Evolutionary conservation across 2,329 filamentous ascomycete species (phyloP).

Genomic region (Metarhizium sp.): DNA sequence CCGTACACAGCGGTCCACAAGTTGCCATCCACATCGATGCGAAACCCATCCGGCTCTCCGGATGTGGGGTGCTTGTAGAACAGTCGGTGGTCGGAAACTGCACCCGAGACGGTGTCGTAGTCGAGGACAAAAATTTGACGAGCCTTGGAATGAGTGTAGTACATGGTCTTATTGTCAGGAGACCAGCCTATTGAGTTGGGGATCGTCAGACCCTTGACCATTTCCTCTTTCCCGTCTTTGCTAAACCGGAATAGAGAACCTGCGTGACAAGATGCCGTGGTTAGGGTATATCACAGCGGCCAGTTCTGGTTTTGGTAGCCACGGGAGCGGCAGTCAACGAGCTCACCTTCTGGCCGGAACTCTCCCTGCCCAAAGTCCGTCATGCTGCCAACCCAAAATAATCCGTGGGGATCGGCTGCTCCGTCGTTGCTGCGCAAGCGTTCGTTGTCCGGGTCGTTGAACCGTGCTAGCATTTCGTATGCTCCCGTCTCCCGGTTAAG

Average conservation of each 20-base stretch:
- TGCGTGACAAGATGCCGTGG: slow-evolving; percentile 19
- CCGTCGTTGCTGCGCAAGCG: slow-evolving; percentile 71
- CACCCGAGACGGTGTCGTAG: slow-evolving; percentile 55
- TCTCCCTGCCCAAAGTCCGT: slow-evolving; percentile 55
- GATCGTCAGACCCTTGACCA: slow-evolving; percentile 60
- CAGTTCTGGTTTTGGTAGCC: background rate
- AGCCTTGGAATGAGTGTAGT: slow-evolving; percentile 71
- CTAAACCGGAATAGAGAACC: slow-evolving; percentile 68
- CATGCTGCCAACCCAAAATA: slow-evolving; percentile 83
- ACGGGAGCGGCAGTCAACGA: slow-evolving; percentile 9
- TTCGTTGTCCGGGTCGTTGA: slow-evolving; percentile 34
- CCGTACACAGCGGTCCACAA: slow-evolving; percentile 87
- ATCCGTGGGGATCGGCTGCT: slow-evolving; percentile 66
- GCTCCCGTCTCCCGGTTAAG: slow-evolving; percentile 53
- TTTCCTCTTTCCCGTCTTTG: slow-evolving; percentile 45
- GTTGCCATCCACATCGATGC: slow-evolving; percentile 74
- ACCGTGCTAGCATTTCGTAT: slow-evolving; percentile 44
- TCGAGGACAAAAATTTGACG: slow-evolving; percentile 65
- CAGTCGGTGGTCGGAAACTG: slow-evolving; percentile 57
- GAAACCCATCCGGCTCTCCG: slow-evolving; percentile 74
- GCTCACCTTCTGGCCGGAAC: slow-evolving; percentile 51
- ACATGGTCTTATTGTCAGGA: slow-evolving; percentile 61
- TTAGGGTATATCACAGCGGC: background rate
- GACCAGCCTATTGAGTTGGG: slow-evolving; percentile 84
- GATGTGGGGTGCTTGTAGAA: slow-evolving; percentile 62